Percentiles rank a stretch among this genome's conserved stretches.
These are phyloP conservation scores for Luffa acutangula DNA, from an alignment of 306 rosid species.

Conservation along the genomic window DNA sequence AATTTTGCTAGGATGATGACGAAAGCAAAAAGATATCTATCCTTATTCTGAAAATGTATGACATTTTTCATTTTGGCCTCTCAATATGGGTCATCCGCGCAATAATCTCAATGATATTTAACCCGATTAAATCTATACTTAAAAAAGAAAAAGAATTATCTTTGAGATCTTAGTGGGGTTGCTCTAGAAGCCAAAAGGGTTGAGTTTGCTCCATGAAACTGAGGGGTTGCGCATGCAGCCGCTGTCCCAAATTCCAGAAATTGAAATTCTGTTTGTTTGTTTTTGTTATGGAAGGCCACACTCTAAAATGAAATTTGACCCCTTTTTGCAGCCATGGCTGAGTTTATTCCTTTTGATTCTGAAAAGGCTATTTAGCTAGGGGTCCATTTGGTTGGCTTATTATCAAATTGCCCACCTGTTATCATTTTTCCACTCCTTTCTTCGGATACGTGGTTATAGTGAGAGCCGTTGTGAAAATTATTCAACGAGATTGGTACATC, in stretches of 20 bases:
- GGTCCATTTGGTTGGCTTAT: not conserved
- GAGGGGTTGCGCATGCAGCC: not conserved
- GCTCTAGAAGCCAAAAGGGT: not conserved
- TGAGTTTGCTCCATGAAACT: not conserved
- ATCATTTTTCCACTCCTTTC: not conserved
- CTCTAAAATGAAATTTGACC: not conserved
- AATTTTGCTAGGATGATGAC: too few relatives aligned
- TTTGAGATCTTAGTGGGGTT: not conserved
- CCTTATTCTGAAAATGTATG: too few relatives aligned
- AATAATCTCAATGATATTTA: too few relatives aligned
- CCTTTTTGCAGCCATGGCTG: not conserved
- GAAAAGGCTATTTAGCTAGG: not conserved
- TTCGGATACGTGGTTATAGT: not conserved
- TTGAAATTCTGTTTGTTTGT: not conserved
- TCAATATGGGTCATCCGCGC: too few relatives aligned
- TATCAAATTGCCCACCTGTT: not conserved
- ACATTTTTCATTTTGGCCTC: too few relatives aligned
- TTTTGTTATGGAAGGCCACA: not conserved
- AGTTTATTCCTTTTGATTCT: not conserved
- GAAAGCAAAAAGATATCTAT: too few relatives aligned
- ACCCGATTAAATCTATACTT: too few relatives aligned
- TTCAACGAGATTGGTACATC: not conserved
- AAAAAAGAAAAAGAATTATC: too few relatives aligned
- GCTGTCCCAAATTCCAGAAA: not conserved
- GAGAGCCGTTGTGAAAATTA: not conserved